phyloP scores from a whole-genome alignment of 257 asterid species.

The Pogostemon cablin region DNA sequence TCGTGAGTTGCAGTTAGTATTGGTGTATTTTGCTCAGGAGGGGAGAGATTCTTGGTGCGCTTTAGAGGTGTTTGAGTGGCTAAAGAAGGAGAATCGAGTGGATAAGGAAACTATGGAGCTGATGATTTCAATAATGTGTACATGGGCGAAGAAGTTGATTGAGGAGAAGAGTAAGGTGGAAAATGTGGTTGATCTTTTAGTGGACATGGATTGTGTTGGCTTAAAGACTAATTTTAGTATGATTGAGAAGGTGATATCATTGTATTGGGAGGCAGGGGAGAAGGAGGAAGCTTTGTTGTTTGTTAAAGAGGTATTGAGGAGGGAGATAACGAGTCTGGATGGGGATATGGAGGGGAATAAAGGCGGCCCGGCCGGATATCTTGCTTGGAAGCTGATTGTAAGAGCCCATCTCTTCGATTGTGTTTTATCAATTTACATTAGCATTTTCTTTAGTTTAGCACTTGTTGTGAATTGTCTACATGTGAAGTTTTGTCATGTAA shows the following conservation, averaged over 20 bases:
- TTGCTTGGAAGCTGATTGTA: conserved; percentile 99
- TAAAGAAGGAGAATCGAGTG: conserved; percentile 88
- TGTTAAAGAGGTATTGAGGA: conserved; percentile 79
- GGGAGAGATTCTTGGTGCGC: conserved; percentile 99
- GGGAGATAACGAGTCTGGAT: conserved; percentile 55
- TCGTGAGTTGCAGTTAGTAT: conserved; percentile 82
- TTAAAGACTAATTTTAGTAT: conserved; percentile 79
- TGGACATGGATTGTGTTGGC: conserved; percentile 97
- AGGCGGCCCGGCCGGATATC: conserved; percentile 91
- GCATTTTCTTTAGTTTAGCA: neutral
- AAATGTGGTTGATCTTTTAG: conserved; percentile 84
- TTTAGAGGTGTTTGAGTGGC: conserved; percentile 94
- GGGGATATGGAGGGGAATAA: conserved; percentile 57
- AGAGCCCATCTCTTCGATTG: conserved; percentile 3
- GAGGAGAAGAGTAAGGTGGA: conserved; percentile 62
- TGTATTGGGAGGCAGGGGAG: conserved; percentile 88
- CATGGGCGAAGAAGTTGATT: conserved; percentile 87
- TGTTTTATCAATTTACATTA: conserved; percentile 6
- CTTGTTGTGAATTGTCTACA: neutral
- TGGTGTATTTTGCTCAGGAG: conserved; percentile 90
- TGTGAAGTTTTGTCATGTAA: conserved; percentile 22
- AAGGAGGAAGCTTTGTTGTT: conserved; percentile 60
- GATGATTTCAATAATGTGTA: conserved; percentile 95
- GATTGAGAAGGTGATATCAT: conserved; percentile 84
- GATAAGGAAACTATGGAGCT: conserved; percentile 96